Evolutionary conservation across 2,329 filamentous ascomycete species (phyloP), one percentile per base, ranked within the genome.

Genomic region (Talaromyces sp.): DNA sequence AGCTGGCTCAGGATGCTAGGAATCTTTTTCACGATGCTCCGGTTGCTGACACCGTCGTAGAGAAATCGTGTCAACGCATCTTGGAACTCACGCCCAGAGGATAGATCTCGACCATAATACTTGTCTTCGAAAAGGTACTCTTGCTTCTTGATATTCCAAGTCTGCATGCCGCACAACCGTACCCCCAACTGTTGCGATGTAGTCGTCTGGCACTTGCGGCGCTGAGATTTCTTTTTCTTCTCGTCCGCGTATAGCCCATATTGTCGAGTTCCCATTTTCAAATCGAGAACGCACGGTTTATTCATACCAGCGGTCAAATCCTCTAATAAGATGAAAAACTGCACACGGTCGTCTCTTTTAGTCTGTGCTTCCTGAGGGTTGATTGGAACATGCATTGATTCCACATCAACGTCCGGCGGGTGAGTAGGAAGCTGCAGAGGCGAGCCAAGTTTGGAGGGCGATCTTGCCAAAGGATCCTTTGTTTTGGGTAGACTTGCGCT

Each of bases 241-340:
- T 91, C 87, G 57, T 84, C 87, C 2, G 94, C 94, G 66, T 97
- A 92, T 12, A 97, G 86, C 8, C 94, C 94, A 72, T 97, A 97
- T 71, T 99, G 94, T 2, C 94, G 88, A 8, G 94, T 99, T 21
- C 94, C 94, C 94, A 99, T 99, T 73, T 99, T 99, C 63, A 99
- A 81, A 72, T 99, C 94, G 74, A 99, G 89, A 62, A 99, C 96
- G 75, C 94, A 97, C 5, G 94, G 94, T 56, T 90, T 87, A 71
- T 91, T 92, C 94, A 99, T 97, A 35, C 93, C 93, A 1, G 93
- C 90, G 1, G 94, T 99, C 54, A 99, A 83, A 72, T 99, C 94
- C 75, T 99, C 94, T 10, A 99, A 79, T 0, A 99, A 81, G 14
- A 99, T 80, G 72, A 99, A 99, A 71, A 93, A 96, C 68, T 97